A percentile compares a stretch with the other conserved stretches of the same genome.
phyloP scores from a whole-genome alignment of 305 asterid species.

The Fraxinus baroniana region DNA sequence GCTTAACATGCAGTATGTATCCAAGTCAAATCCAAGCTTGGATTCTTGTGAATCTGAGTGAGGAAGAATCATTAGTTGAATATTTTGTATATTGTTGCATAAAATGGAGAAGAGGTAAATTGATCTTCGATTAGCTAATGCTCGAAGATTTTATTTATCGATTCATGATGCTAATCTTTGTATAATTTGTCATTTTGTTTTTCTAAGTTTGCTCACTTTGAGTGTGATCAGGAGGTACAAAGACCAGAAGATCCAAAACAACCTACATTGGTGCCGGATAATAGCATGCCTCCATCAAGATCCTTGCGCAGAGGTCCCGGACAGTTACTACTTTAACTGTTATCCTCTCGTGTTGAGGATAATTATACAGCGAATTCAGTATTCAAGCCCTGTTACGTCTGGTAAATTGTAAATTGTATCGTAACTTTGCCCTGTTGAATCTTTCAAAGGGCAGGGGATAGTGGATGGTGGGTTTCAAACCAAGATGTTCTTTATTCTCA shows the following conservation, averaged over 20 bases:
- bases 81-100: not conserved
- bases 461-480: slow-evolving; percentile 40
- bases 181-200: not conserved
- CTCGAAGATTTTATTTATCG: not conserved
- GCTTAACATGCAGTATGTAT: not conserved
- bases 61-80: not conserved
- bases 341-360: slow-evolving; percentile 22
- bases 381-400: slow-evolving; percentile 27
- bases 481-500: slow-evolving; percentile 47
- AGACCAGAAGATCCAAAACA: slow-evolving; percentile 62
- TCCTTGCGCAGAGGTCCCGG: slow-evolving; percentile 67
- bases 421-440: slow-evolving; percentile 48
- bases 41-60: not conserved
- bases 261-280: slow-evolving; percentile 44
- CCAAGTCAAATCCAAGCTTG: not conserved
- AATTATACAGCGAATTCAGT: slow-evolving; percentile 28
- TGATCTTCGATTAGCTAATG: not conserved
- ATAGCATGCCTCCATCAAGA: slow-evolving; percentile 61
- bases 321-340: slow-evolving; percentile 48
- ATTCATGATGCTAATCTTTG: not conserved
- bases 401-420: slow-evolving; percentile 68
- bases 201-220: not conserved
- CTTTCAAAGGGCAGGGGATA: slow-evolving; percentile 32
- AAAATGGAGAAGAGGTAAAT: not conserved
- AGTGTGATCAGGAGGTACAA: slow-evolving; percentile 54